Evolutionary conservation across 345 rosid genomes (phyloP).

Genomic region (Physaria fendleri): DNA sequence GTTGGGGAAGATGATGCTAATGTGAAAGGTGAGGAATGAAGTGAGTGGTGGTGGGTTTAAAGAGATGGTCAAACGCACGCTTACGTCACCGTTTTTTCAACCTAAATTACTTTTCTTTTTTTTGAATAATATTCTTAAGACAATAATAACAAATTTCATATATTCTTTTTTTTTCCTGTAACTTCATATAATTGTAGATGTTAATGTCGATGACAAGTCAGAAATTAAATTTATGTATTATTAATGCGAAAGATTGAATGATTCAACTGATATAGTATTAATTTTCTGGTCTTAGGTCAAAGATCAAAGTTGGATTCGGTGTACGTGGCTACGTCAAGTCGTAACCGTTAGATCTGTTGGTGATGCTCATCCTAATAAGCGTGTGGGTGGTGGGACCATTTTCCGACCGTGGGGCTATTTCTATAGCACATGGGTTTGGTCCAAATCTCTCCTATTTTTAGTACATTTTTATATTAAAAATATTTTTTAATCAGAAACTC

Average conservation of each 20-base stretch:
- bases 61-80: constrained; percentile 26
- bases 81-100: constrained; percentile 20
- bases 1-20: constrained; percentile 46
- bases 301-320: not conserved
- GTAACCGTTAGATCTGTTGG: not conserved
- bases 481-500: too few relatives aligned
- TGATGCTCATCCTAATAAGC: too few relatives aligned
- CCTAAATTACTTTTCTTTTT: not conserved
- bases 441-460: too few relatives aligned
- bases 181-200: too few relatives aligned
- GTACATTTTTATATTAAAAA: too few relatives aligned
- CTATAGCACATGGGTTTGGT: too few relatives aligned
- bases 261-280: too few relatives aligned
- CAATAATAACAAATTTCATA: too few relatives aligned
- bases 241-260: not conserved
- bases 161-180: too few relatives aligned
- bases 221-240: too few relatives aligned
- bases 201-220: not conserved
- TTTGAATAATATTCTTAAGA: constrained; percentile 1
- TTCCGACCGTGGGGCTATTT: too few relatives aligned
- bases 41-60: constrained; percentile 34
- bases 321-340: not conserved
- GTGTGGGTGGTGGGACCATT: too few relatives aligned
- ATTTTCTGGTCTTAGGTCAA: not conserved
- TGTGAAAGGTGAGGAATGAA: constrained; percentile 24